Conservation (phyloP, 208 protist species). For the Trypanosoma mega region DNA sequence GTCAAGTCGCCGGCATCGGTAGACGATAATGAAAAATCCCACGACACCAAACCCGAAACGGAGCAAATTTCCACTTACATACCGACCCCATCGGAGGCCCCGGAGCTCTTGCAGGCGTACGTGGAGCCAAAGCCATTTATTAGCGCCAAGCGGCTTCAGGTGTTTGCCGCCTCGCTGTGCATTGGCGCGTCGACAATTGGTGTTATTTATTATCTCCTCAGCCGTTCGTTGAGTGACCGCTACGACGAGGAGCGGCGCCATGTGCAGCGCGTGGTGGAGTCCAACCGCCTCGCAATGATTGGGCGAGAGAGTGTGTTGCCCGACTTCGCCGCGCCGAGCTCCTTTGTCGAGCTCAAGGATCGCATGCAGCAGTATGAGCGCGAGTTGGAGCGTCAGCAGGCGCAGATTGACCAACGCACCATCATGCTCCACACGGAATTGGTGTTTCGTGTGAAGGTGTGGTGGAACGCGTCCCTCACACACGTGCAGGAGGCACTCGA, state of each 20-base stretch:
- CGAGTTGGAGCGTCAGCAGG: conserved; percentile 45
- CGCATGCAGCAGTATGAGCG: conserved; percentile 61
- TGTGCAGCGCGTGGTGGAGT: conserved; percentile 45
- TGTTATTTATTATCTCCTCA: conserved; percentile 73
- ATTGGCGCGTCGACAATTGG: conserved; percentile 59
- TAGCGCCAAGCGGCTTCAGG: conserved; percentile 52
- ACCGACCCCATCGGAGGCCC: conserved; percentile 57
- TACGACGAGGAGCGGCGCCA: conserved; percentile 45
- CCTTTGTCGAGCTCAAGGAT: conserved; percentile 68
- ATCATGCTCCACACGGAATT: conserved; percentile 76
- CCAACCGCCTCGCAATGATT: conserved; percentile 45
- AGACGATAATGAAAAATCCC: neutral
- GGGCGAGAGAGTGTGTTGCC: conserved; percentile 42
- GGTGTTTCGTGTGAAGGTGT: conserved; percentile 71
- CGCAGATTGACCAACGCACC: conserved; percentile 30
- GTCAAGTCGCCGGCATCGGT: conserved; percentile 5
- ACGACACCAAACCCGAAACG: neutral
- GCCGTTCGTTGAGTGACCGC: conserved; percentile 54
- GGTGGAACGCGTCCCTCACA: conserved; percentile 80
- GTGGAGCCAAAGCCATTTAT: conserved; percentile 83
- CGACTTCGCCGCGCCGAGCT: conserved; percentile 71
- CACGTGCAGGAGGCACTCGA: conserved; percentile 66
- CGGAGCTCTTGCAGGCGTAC: conserved; percentile 69
- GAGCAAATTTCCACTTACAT: conserved; percentile 24
- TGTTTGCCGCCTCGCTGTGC: conserved; percentile 66